Conservation (phyloP, 805 yeast genomes). For the Wickerhamomyces hampshirensis region DNA sequence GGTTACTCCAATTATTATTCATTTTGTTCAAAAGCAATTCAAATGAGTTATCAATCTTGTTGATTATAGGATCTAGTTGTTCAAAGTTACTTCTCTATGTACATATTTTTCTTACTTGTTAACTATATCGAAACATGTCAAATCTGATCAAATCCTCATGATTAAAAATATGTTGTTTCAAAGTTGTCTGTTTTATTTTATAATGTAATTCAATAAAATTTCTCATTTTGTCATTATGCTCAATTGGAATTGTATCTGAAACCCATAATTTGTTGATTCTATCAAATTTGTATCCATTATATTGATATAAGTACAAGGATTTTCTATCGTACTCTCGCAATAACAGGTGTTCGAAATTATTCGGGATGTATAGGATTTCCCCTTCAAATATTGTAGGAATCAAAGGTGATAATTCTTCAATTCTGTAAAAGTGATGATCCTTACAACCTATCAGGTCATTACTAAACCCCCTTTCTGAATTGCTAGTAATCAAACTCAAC, state of each 20-base stretch:
- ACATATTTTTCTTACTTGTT: background rate
- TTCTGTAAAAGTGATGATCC: constrained; percentile 52
- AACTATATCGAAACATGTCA: constrained; percentile 7
- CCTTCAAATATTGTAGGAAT: constrained; percentile 52
- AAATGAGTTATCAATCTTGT: constrained; percentile 14
- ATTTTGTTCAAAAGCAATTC: constrained; percentile 47
- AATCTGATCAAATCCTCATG: constrained; percentile 5
- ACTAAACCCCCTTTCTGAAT: too few species aligned
- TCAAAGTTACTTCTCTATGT: too few species aligned
- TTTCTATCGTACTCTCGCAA: constrained; percentile 41
- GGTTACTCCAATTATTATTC: constrained; percentile 49
- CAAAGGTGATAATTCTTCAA: constrained; percentile 49
- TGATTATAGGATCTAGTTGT: too few species aligned
- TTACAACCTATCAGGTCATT: constrained; percentile 44
- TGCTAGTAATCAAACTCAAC: too few species aligned
- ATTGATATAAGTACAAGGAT: constrained; percentile 31
- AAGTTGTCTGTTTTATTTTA: constrained; percentile 14
- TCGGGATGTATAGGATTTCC: constrained; percentile 53
- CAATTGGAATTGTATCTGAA: constrained; percentile 13
- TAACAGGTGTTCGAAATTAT: constrained; percentile 37
- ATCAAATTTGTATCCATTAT: constrained; percentile 38
- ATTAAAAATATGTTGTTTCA: constrained; percentile 18
- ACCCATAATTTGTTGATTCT: constrained; percentile 14
- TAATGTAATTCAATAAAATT: constrained; percentile 14
- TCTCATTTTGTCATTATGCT: constrained; percentile 11